phyloP scores from a whole-genome alignment of 345 rosid species.

The Toxicodendron radicans region DNA sequence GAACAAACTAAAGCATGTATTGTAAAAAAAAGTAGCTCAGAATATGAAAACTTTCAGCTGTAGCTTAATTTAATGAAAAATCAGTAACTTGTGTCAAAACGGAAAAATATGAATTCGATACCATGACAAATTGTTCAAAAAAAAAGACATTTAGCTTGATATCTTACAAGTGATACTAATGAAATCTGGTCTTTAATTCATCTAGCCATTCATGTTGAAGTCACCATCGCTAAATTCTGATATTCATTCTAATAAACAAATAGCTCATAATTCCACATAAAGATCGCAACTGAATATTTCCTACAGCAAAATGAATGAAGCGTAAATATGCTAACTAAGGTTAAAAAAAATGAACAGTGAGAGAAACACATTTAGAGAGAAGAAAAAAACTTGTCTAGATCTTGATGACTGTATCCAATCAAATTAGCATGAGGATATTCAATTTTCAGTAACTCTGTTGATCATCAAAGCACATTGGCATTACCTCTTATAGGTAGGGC shows the following conservation, averaged over 20 bases:
- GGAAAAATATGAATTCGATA: background rate
- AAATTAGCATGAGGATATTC: background rate
- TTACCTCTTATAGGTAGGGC: background rate
- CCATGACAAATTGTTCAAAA: background rate
- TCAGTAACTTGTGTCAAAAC: background rate
- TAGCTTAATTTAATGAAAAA: background rate
- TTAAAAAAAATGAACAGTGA: background rate
- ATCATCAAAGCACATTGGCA: background rate
- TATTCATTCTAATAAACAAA: background rate
- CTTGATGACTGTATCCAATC: background rate
- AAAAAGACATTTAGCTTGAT: background rate
- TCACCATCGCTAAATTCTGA: background rate
- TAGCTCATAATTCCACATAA: no score
- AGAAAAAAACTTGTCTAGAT: background rate
- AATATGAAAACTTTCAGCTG: background rate
- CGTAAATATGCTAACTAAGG: background rate
- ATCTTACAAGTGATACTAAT: background rate
- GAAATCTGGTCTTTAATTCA: background rate
- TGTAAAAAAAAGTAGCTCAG: background rate
- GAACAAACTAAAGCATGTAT: background rate
- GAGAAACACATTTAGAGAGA: background rate
- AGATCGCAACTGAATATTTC: background rate
- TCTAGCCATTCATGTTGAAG: background rate
- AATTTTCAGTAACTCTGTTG: background rate
- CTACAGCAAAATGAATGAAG: background rate